phyloP scores from a whole-genome alignment of 257 asterid genomes.

The Eucommia ulmoides region DNA sequence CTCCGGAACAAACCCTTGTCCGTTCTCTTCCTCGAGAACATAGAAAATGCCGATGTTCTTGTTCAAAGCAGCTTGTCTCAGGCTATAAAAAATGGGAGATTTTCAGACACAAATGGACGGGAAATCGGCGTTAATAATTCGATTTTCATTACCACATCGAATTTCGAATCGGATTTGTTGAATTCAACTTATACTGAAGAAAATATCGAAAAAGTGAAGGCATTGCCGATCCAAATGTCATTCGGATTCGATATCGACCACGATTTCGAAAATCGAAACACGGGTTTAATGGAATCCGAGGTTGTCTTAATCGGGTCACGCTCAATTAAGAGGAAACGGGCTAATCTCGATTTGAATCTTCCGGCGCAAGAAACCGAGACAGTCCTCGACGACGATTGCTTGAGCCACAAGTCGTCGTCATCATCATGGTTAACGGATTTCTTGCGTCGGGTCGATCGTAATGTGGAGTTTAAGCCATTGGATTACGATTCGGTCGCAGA shows the following conservation, averaged over 20 bases:
- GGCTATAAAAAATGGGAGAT: conserved; percentile 49
- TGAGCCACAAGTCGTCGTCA: too few relatives aligned
- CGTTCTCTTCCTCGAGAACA: conserved; percentile 58
- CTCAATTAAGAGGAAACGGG: too few relatives aligned
- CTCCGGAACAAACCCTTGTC: conserved; percentile 44
- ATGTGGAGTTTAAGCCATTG: conserved; percentile 32
- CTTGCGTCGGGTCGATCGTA: conserved; percentile 26
- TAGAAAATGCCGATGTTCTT: conserved; percentile 60
- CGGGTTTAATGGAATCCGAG: too few relatives aligned
- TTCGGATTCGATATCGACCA: conserved; percentile 72
- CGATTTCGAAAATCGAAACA: too few relatives aligned
- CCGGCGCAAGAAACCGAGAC: conserved; percentile 62
- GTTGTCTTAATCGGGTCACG: too few relatives aligned
- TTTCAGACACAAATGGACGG: conserved; percentile 53
- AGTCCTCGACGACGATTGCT: too few relatives aligned
- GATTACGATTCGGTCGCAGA: conserved; percentile 33
- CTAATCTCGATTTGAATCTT: conserved; percentile 61
- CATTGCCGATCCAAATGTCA: conserved; percentile 34
- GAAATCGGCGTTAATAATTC: conserved; percentile 47
- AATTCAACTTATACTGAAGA: conserved; percentile 32
- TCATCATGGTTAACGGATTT: conserved; percentile 70
- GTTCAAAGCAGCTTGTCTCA: conserved; percentile 50
- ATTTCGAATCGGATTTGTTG: conserved; percentile 4
- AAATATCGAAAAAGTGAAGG: conserved; percentile 25
- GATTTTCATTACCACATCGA: conserved; percentile 39